Evolutionary conservation across 1,139 yeast genomes (phyloP).

Genomic region (Eremothecium sinecaudum): DNA sequence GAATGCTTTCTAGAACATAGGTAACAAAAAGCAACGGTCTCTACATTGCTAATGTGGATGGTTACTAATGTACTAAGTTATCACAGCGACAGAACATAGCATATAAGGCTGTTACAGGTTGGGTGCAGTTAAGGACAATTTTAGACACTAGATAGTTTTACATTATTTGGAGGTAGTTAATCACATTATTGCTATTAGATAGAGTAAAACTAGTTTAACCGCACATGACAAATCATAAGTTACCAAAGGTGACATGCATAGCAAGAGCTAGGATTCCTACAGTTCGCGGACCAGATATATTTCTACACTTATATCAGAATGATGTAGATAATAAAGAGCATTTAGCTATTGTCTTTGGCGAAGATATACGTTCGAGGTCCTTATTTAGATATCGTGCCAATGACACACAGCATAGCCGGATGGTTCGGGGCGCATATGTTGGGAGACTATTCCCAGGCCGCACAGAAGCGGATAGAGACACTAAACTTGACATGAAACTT

Average conservation of each 20-base stretch:
- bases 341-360: slow-evolving; percentile 94
- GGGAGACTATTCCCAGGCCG: slow-evolving; percentile 88
- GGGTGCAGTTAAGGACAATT: too few species aligned
- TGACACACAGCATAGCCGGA: slow-evolving; percentile 84
- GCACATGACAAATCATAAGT: slow-evolving; percentile 9
- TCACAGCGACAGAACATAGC: too few species aligned
- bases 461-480: slow-evolving; percentile 54
- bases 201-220: too few species aligned
- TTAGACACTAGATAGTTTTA: too few species aligned
- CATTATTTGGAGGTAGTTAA: too few species aligned
- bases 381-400: slow-evolving; percentile 50
- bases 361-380: slow-evolving; percentile 69
- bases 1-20: too few species aligned
- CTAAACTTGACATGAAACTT: slow-evolving; percentile 35
- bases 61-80: too few species aligned
- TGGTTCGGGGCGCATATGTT: slow-evolving; percentile 95
- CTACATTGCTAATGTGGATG: too few species aligned
- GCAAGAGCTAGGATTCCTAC: slow-evolving; percentile 60
- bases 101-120: too few species aligned
- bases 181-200: too few species aligned
- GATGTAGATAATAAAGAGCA: slow-evolving; percentile 88
- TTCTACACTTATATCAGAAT: slow-evolving; percentile 79
- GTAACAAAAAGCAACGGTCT: too few species aligned
- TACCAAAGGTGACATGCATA: slow-evolving; percentile 77
- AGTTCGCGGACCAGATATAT: slow-evolving; percentile 59